Base-by-base conservation (phyloP, 192 early-diverging fungal species). In the Umbelopsis isabellina region DNA sequence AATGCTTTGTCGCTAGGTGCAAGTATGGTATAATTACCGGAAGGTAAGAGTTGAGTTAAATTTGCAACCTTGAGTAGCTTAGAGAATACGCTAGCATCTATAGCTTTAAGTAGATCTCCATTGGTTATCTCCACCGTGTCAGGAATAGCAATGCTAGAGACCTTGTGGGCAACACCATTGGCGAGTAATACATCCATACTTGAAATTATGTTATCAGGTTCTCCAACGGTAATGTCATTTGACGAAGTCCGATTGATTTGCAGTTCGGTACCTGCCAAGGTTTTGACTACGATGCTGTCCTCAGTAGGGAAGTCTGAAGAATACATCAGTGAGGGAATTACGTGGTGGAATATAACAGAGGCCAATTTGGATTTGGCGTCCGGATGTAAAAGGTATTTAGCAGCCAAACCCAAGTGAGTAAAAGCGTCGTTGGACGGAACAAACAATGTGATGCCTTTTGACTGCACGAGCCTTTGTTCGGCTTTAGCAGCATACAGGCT, bases 401-500 rank as follows among this genome's bases (percentile, higher is more conserved):
- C 84, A 21, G 91, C 80, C 23, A 91, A 73, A 13, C 86, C 91
- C 13, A 93, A 69, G 30, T 83, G 73, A 2, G 74, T 71, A 67
- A 89, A 91, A 0, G 88, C 86, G 21, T 74, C 65, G 35, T 81
- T 79, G 18, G 82, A 87, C 2, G 91, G 91, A 0, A 85, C 90
- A 78, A 93, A 86, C 0, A 93, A 69, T 0, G 91, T 91, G 7
- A 75, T 44, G 7, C 71, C 78, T 20, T 50, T 47, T 1, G 71
- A 41, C 3, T 55, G 22, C 25, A 33, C 53, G 2, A 80, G 48
- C 33, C 67, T 55, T 5, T 67, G 11, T 4, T 65, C 52, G 2
- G 72, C 51, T 11, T 27, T 58, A 10, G 74, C 68, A 5, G 70
- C 65, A 67, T 75, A 75, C 18, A 75, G 48, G 6, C 70, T 67